phyloP scores from a whole-genome alignment of 129 eudicot species.

The Lactuca saligna region DNA sequence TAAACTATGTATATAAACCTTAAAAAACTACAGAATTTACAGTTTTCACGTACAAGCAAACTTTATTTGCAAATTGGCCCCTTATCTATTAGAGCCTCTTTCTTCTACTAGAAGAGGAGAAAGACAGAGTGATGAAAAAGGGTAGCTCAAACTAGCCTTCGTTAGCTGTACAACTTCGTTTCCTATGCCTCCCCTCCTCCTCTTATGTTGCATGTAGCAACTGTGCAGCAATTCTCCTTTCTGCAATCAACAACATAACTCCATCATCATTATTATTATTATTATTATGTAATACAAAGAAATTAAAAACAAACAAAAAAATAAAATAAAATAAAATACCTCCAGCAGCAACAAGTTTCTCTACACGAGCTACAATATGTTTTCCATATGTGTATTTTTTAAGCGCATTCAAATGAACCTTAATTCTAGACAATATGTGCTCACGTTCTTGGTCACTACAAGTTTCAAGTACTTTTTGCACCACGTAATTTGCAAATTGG shows the following conservation, averaged over 20 bases:
- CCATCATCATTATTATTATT: too few relatives aligned
- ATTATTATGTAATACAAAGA: too few relatives aligned
- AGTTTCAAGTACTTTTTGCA: slow-evolving; percentile 94
- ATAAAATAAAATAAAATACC: too few relatives aligned
- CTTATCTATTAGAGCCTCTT: neutral
- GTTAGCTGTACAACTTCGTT: slow-evolving; percentile 89
- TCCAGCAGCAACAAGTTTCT: slow-evolving; percentile 96
- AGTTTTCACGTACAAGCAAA: slow-evolving; percentile 71
- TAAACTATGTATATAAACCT: slow-evolving; percentile 66
- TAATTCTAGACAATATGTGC: slow-evolving; percentile 75
- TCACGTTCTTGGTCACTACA: slow-evolving; percentile 96
- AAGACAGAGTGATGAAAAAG: slow-evolving; percentile 38
- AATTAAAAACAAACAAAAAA: too few relatives aligned
- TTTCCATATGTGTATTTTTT: slow-evolving; percentile 97
- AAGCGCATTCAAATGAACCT: slow-evolving; percentile 91
- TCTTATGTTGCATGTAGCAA: slow-evolving; percentile 54
- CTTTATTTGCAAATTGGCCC: slow-evolving; percentile 69
- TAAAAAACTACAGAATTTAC: slow-evolving; percentile 83
- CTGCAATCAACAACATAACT: slow-evolving; percentile 31
- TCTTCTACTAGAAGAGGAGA: slow-evolving; percentile 6
- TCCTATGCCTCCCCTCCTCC: slow-evolving; percentile 36
- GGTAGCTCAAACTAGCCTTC: slow-evolving; percentile 87
- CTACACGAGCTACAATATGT: slow-evolving; percentile 98
- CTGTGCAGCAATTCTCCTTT: slow-evolving; percentile 90
- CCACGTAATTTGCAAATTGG: slow-evolving; percentile 94